Base-by-base conservation (phyloP, 2,329 filamentous ascomycete species). In the Monosporascus sp. region DNA sequence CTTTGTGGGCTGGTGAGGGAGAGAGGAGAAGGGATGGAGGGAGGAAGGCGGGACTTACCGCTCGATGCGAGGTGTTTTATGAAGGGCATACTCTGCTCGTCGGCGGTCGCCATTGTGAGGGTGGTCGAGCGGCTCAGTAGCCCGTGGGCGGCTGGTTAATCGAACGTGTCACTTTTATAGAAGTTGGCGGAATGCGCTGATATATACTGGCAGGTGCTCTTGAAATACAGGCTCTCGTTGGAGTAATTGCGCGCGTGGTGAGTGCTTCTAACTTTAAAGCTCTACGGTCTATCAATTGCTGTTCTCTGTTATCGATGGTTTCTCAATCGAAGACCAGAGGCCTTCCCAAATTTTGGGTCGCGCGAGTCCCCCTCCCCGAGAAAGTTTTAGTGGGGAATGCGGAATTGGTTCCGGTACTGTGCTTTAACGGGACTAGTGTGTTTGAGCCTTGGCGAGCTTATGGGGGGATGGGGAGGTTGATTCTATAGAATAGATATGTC, bases 31-130 rank as follows among this genome's bases (percentile, higher is more conserved):
- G 37, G 18, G 8, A 25, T 54, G n/a, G 8, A 37, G 24, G 11
- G 36, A 36, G 14, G 31, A 48, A 57, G 22, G 50, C 18, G n/a
- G 54, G 48, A 74, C 80, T 58, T 68, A 93, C 90, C 89, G 73
- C 88, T 94, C 37, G 90, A 92, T 52, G 89, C 89, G 58, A 95
- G 83, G 67, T 92, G 86, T 70, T 85, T 88, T 58, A 95, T 86
- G 61, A 95, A 95, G 6, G 89, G 88, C 77, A 82, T 81, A 56
- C 74, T 75, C 53, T 73, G 70, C 63, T 77, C 75, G 60, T 72
- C 67, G 55, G 73, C 61, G 49, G 73, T 69, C 69, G 63, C 62
- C 64, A 66, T 66, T 9, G 48, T 58, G 39, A 35, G 27, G 48
- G 11, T 11, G 6, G 11, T 18, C 22, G 15, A 22, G 5, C 17